Conservation (phyloP, 805 yeast genomes). For the Cyberlindnera galapagoensis region DNA sequence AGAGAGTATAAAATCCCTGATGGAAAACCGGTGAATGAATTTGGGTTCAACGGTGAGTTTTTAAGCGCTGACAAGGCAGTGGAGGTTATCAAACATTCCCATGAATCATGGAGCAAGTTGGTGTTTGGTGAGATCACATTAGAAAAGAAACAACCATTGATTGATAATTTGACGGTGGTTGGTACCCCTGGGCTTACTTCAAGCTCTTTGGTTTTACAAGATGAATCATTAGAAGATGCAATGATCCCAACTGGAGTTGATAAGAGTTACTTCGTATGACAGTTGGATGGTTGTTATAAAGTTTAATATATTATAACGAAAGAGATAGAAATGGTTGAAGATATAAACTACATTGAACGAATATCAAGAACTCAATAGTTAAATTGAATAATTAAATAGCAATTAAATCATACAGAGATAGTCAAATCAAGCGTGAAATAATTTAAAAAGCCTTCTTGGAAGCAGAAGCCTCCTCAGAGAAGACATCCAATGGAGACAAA, state of each 20-base stretch:
- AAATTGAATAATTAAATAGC: no score
- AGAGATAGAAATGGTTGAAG: not conserved
- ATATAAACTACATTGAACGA: not conserved
- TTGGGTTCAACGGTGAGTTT: conserved; percentile 69
- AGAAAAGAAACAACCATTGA: conserved; percentile 28
- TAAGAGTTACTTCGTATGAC: conserved; percentile 9
- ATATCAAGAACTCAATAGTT: no score
- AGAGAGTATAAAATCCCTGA: conserved; percentile 78
- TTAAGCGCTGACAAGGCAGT: conserved; percentile 53
- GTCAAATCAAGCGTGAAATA: conserved; percentile 5
- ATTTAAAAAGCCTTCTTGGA: conserved; percentile 43
- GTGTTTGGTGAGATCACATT: conserved; percentile 34
- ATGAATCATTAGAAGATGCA: conserved; percentile 4
- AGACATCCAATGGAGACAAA: conserved; percentile 92
- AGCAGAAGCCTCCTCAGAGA: conserved; percentile 76
- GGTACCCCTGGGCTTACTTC: conserved; percentile 32
- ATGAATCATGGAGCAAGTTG: conserved; percentile 59
- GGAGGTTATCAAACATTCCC: conserved; percentile 54
- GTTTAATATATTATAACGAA: no score
- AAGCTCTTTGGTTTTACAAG: not conserved
- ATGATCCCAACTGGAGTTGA: conserved; percentile 9
- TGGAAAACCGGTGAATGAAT: conserved; percentile 69
- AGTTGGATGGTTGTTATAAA: not conserved
- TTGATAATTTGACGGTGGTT: conserved; percentile 52
- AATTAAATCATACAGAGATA: no score